phyloP scores from a whole-genome alignment of 2,329 filamentous ascomycete species.

The Diaporthe australafricana region DNA sequence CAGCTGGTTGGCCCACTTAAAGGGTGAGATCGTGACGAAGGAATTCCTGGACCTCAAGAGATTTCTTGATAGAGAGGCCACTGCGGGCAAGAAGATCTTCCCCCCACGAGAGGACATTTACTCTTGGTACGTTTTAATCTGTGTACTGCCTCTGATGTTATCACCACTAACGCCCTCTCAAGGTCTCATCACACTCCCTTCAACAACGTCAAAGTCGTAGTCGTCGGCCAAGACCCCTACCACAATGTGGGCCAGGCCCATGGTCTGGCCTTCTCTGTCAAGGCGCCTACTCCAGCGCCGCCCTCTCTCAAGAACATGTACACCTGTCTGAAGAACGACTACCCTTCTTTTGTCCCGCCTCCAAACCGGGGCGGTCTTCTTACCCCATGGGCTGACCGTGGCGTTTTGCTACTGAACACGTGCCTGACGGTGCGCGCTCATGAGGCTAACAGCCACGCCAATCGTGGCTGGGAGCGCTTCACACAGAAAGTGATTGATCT shows the following conservation, averaged over 20 bases:
- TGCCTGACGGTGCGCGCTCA: slow-evolving; percentile 93
- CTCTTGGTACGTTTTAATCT: slow-evolving; percentile 77
- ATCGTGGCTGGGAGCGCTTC: slow-evolving; percentile 91
- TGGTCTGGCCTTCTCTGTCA: slow-evolving; percentile 94
- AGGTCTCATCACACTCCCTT: slow-evolving; percentile 97
- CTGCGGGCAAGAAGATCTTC: slow-evolving; percentile 81
- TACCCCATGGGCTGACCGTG: slow-evolving; percentile 93
- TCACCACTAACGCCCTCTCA: slow-evolving; percentile 31
- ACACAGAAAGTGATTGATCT: slow-evolving; percentile 93
- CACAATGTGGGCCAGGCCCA: slow-evolving; percentile 97
- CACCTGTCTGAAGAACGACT: slow-evolving; percentile 87
- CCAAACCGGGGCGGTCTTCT: slow-evolving; percentile 84
- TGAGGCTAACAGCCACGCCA: slow-evolving; percentile 86
- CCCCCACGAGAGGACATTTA: slow-evolving; percentile 92
- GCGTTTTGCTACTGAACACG: slow-evolving; percentile 93
- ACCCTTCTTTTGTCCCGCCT: slow-evolving; percentile 81
- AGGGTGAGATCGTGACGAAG: slow-evolving; percentile 82
- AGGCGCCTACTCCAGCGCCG: slow-evolving; percentile 86
- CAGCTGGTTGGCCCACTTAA: slow-evolving; percentile 90
- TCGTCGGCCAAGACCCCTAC: slow-evolving; percentile 96
- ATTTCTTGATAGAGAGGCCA: slow-evolving; percentile 84
- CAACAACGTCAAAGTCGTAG: slow-evolving; percentile 88
- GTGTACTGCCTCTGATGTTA: background rate
- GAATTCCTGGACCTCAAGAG: slow-evolving; percentile 90
- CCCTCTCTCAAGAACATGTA: slow-evolving; percentile 96